phyloP scores from a whole-genome alignment of 1,284 basidiomycete genomes.

The Cutaneotrichosporon dermatis region DNA sequence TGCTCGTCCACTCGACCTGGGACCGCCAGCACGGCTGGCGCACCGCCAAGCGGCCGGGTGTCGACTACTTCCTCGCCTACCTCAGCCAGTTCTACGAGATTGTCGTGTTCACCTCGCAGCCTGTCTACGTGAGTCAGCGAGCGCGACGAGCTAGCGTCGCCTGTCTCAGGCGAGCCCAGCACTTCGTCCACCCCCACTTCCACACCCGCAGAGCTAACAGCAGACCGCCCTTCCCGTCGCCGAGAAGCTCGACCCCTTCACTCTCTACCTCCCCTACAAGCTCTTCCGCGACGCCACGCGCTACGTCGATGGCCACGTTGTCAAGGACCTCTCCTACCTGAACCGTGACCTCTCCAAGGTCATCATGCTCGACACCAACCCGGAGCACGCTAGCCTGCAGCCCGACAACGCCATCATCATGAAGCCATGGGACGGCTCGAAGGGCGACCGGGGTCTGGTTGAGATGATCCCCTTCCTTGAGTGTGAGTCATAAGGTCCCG shows the following conservation, averaged over 20 bases:
- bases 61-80: conserved; percentile 84
- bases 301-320: conserved; percentile 68
- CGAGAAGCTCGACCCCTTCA: conserved; percentile 92
- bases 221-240: conserved; percentile 85
- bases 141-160: too few relatives aligned
- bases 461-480: conserved; percentile 96
- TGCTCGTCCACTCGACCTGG: conserved; percentile 89
- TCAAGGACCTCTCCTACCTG: conserved; percentile 87
- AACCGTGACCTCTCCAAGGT: conserved; percentile 92
- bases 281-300: conserved; percentile 87
- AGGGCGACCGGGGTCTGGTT: conserved; percentile 72
- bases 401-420: conserved; percentile 86
- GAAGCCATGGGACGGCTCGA: conserved; percentile 80
- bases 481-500: conserved; percentile 58
- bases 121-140: conserved; percentile 66
- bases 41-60: conserved; percentile 89
- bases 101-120: conserved; percentile 90
- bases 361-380: conserved; percentile 77
- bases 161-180: too few relatives aligned
- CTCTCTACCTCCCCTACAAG: conserved; percentile 80
- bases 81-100: conserved; percentile 99
- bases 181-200: too few relatives aligned
- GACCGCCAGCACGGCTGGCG: conserved; percentile 84
- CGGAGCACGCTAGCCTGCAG: conserved; percentile 71
- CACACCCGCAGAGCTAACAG: neutral